A percentile compares a stretch with the other conserved stretches of the same genome.
phyloP scores from a whole-genome alignment of 1,139 yeast species.

The Candida dubliniensis region DNA sequence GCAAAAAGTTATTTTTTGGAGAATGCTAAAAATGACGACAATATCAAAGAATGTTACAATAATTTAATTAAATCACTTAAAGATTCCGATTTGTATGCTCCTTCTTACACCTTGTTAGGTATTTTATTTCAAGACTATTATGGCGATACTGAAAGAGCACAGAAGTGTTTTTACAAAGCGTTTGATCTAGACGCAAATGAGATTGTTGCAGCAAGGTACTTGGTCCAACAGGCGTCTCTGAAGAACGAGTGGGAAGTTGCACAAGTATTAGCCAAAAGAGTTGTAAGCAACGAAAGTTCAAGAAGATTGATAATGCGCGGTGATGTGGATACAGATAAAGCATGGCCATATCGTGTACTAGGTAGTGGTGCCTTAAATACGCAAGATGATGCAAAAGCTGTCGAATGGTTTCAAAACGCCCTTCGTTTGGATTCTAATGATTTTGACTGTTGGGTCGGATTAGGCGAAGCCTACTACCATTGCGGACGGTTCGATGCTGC shows the following conservation, averaged over 20 bases:
- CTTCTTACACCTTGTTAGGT: conserved; percentile 82
- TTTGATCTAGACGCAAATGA: conserved; percentile 84
- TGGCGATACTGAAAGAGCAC: conserved; percentile 66
- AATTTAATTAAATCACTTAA: conserved; percentile 64
- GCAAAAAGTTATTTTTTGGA: conserved; percentile 54
- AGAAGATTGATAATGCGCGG: conserved; percentile 48
- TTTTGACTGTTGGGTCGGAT: conserved; percentile 83
- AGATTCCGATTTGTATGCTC: conserved; percentile 62
- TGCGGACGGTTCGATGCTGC: conserved; percentile 91
- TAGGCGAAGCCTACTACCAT: conserved; percentile 87
- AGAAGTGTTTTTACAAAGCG: conserved; percentile 85
- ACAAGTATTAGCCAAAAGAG: conserved; percentile 64
- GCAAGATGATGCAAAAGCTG: conserved; percentile 76
- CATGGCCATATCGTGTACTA: conserved; percentile 88
- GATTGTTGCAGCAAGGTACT: conserved; percentile 66
- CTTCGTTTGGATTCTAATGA: conserved; percentile 68
- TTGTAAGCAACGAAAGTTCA: conserved; percentile 64
- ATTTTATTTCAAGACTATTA: conserved; percentile 58
- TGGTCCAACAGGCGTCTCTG: conserved; percentile 67
- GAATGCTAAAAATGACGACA: conserved; percentile 20
- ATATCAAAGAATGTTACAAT: conserved; percentile 47
- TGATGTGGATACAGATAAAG: conserved; percentile 29
- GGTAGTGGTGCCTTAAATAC: conserved; percentile 77
- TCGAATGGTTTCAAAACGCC: conserved; percentile 86
- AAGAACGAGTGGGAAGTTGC: conserved; percentile 84